These are phyloP conservation scores for Corylus heterophylla DNA, from an alignment of 306 rosid genomes.

Conservation along the genomic window DNA sequence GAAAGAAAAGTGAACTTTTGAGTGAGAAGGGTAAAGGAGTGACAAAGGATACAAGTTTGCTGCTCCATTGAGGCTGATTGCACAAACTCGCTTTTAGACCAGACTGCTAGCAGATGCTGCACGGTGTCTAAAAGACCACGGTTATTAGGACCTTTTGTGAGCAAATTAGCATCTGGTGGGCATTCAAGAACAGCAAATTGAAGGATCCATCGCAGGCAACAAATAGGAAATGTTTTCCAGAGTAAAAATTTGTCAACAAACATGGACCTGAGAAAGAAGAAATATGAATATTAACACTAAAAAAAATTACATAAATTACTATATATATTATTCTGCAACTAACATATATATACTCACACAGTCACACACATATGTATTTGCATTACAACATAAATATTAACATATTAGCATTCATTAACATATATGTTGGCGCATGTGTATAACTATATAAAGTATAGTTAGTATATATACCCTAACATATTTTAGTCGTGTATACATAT, in stretches of 20 bases:
- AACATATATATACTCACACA: too few species aligned
- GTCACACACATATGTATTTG: too few species aligned
- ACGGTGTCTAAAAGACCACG: constrained; percentile 46
- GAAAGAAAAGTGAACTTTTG: background rate
- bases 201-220: constrained; percentile 92
- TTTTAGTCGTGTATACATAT: too few species aligned
- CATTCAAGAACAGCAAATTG: constrained; percentile 73
- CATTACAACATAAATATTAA: too few species aligned
- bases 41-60: constrained; percentile 90
- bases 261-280: constrained; percentile 63
- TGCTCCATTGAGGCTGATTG: constrained; percentile 84
- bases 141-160: constrained; percentile 39
- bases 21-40: constrained; percentile 9
- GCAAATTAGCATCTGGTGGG: constrained; percentile 56
- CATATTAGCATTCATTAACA: too few species aligned
- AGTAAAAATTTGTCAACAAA: constrained; percentile 79
- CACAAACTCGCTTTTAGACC: constrained; percentile 88
- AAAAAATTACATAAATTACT: too few species aligned
- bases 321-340: too few species aligned
- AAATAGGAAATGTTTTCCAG: constrained; percentile 89
- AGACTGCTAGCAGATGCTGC: constrained; percentile 62
- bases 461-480: too few species aligned
- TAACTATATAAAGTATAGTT: too few species aligned
- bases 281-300: constrained; percentile 8
- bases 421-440: too few species aligned